A percentile compares a stretch with the other conserved stretches of the same genome.
Evolutionary conservation across 345 rosid genomes (phyloP).

Genomic region (Bretschneidera sinensis): DNA sequence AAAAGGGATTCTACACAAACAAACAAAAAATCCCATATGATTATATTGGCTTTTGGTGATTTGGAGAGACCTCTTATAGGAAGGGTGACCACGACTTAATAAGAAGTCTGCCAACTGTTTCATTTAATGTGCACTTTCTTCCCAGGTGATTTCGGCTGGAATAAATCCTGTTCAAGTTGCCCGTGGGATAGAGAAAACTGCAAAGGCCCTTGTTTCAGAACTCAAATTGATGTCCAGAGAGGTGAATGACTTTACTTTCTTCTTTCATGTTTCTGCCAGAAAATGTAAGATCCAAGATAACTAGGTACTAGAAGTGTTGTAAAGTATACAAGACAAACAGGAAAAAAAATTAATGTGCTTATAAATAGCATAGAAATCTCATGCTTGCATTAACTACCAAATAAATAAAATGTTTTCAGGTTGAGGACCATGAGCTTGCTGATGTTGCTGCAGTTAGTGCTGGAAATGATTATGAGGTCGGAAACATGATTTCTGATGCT

Average conservation of each 20-base stretch:
- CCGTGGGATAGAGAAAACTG: slow-evolving; percentile 79
- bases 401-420: slow-evolving; percentile 38
- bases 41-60: not conserved
- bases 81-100: not conserved
- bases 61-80: not conserved
- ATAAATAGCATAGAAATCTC: not conserved
- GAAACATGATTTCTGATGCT: slow-evolving; percentile 74
- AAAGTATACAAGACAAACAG: not conserved
- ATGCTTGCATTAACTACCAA: slow-evolving; percentile 6
- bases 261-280: slow-evolving; percentile 1
- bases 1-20: not conserved
- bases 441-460: slow-evolving; percentile 92
- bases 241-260: slow-evolving; percentile 30
- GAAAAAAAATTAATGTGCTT: not conserved
- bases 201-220: slow-evolving; percentile 71
- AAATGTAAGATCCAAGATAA: not conserved
- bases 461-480: slow-evolving; percentile 68
- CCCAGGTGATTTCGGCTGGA: slow-evolving; percentile 82
- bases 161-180: slow-evolving; percentile 75
- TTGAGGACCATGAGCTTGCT: slow-evolving; percentile 73
- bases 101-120: not conserved
- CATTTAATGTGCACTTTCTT: slow-evolving; percentile 11
- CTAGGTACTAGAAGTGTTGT: not conserved
- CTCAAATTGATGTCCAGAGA: slow-evolving; percentile 85
- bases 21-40: not conserved